These are phyloP conservation scores for Alloteropsis angusta DNA, from an alignment of 202 grass and related monocot species.

Conservation along the genomic window DNA sequence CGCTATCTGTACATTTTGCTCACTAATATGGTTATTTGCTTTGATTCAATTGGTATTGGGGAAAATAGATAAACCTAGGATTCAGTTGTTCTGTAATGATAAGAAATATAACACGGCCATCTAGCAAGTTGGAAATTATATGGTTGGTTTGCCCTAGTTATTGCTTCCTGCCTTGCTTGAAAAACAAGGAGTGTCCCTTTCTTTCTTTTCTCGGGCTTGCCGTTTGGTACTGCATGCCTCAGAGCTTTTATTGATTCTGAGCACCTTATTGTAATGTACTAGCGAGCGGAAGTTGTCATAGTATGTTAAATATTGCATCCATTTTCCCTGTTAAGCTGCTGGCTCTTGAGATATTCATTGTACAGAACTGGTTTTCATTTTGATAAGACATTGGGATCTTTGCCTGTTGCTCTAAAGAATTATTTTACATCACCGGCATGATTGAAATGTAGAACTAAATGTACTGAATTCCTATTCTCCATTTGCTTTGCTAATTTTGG, in stretches of 20 bases:
- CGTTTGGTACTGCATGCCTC: not conserved
- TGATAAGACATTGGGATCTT: not conserved
- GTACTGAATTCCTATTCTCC: not conserved
- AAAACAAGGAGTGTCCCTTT: not conserved
- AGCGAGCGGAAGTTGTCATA: not conserved
- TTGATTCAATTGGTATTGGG: not conserved
- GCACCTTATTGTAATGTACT: not conserved
- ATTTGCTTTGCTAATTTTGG: not conserved
- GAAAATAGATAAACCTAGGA: not conserved
- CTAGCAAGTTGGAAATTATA: not conserved
- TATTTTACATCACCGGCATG: not conserved
- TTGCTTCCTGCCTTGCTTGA: too few relatives aligned
- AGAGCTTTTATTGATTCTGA: not conserved
- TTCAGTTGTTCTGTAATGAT: not conserved
- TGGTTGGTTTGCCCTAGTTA: not conserved
- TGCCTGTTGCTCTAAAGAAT: not conserved
- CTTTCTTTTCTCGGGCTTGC: not conserved
- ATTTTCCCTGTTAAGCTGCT: conserved; percentile 15
- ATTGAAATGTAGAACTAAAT: not conserved
- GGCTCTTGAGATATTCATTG: not conserved
- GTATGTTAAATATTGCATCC: not conserved
- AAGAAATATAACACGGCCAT: not conserved
- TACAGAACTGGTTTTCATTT: not conserved
- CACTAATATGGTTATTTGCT: not conserved
- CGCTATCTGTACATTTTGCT: not conserved